Evolutionary conservation across 2,329 filamentous ascomycete genomes (phyloP).

Genomic region (Diplodia mutila): DNA sequence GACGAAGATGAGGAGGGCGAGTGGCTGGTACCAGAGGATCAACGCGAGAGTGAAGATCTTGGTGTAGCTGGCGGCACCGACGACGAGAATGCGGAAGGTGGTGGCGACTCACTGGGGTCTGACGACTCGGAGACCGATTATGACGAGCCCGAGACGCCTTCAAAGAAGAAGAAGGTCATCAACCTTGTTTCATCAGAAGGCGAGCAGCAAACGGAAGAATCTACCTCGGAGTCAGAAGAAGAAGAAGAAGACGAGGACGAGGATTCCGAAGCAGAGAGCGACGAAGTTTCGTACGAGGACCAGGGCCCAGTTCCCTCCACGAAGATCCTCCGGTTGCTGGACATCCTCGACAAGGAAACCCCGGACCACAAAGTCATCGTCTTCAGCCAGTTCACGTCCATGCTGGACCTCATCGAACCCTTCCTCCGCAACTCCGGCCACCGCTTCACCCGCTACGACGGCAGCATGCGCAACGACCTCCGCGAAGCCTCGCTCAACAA

Average conservation of each 20-base stretch:
- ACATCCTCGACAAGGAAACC: constrained; percentile 78
- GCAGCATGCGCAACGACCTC: constrained; percentile 89
- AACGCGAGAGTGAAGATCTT: constrained; percentile 64
- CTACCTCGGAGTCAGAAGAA: constrained; percentile 35
- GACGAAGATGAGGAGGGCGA: constrained; percentile 70
- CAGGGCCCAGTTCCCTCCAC: constrained; percentile 70
- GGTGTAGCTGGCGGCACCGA: constrained; percentile 83
- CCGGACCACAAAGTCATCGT: constrained; percentile 93
- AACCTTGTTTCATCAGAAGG: constrained; percentile 56
- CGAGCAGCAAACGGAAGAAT: constrained; percentile 33
- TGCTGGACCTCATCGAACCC: constrained; percentile 94
- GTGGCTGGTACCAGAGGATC: constrained; percentile 75
- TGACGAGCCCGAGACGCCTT: constrained; percentile 39
- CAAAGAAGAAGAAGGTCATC: constrained; percentile 52
- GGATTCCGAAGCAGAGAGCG: constrained; percentile 43
- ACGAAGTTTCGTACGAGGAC: constrained; percentile 42
- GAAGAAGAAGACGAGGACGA: constrained; percentile 45
- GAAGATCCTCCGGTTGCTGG: constrained; percentile 85
- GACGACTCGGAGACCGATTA: constrained; percentile 68
- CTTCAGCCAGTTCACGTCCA: constrained; percentile 97
- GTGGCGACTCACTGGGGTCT: constrained; percentile 75
- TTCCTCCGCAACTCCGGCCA: constrained; percentile 78
- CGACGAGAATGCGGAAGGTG: constrained; percentile 85
- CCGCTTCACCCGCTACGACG: constrained; percentile 87
- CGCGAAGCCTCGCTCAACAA: constrained; percentile 83